Evolutionary conservation across 495 filamentous ascomycete species (phyloP).

Genomic region (Neurospora intermedia): DNA sequence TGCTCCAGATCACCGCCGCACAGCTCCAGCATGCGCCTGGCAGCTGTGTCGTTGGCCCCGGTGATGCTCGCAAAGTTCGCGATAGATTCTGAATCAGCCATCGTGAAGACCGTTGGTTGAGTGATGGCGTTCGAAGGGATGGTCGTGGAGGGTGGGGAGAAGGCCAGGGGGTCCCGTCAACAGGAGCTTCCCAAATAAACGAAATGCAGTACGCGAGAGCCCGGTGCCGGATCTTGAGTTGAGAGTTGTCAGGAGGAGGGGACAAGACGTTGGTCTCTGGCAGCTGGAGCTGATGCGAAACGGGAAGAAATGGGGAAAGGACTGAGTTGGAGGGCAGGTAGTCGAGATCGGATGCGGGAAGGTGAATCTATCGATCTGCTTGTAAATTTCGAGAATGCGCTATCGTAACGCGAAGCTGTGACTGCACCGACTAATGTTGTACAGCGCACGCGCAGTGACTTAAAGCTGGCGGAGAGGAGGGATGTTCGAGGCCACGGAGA

Average conservation of each 20-base stretch:
- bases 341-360: not conserved
- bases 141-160: not conserved
- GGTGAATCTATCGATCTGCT: not conserved
- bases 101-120: slow-evolving; percentile 27
- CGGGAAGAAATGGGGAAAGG: not conserved
- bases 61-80: slow-evolving; percentile 62
- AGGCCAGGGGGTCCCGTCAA: not conserved
- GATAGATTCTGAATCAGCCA: slow-evolving; percentile 52
- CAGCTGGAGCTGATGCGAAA: not conserved
- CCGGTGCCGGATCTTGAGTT: not conserved
- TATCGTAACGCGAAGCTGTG: not conserved
- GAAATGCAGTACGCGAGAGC: not conserved
- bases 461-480: not conserved
- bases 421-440: not conserved
- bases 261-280: not conserved
- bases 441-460: not conserved
- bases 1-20: slow-evolving; percentile 73
- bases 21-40: slow-evolving; percentile 69
- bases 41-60: slow-evolving; percentile 44
- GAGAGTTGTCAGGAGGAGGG: not conserved
- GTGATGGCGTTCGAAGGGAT: not conserved
- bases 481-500: not conserved
- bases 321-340: not conserved
- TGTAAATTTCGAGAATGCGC: not conserved
- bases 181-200: not conserved